Base-by-base conservation (phyloP, 352 stramenopile species). In the Globisporangium paddicum region DNA sequence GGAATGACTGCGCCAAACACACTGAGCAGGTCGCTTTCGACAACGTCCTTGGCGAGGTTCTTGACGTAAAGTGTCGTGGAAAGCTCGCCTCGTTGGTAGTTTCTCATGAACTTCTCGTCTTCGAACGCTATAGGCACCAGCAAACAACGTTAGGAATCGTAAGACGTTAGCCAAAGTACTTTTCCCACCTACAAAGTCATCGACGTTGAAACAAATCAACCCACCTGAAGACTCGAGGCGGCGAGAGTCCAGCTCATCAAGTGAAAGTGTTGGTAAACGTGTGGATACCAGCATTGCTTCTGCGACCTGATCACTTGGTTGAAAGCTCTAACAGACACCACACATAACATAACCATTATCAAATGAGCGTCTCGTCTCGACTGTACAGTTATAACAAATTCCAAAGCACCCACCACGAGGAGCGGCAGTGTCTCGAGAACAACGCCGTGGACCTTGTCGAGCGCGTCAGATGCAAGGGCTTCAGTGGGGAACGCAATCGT, bases 21-120 rank as follows among this genome's bases (percentile, higher is more conserved):
- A 41, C 65, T 53, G n/a, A 52, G 49, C 18, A 90, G 60, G 28
- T 89, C 79, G 28, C 45, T 49, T 25, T 76, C 51, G 16, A 75
- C 40, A 18, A 93, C 69, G 10, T 65, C 65, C 42, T 77, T 82
- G 10, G 83, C 68, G 21, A 95, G 68, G 62, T 95, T 95, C 66
- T 93, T 95, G 40, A 93, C 70, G 61, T 93, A 95, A 1, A 95
- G 66, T 21, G 80, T 80, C 11, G 58, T 46, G 1, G 78, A 88
- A 16, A 73, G 65, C 5, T 81, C 67, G 5, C 82, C 82, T 6
- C 66, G 69, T 23, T 73, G 45, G 48, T 95, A 95, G 8, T 79
- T 89, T 35, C 74, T 79, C 79, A 93, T 90, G 2, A 64, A 72
- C 55, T 87, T 92, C 40, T 90, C 70, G 3, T 59, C 16, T 1